Conservation (phyloP, 2,329 filamentous ascomycete genomes). For the Hansfordia pulvinata region DNA sequence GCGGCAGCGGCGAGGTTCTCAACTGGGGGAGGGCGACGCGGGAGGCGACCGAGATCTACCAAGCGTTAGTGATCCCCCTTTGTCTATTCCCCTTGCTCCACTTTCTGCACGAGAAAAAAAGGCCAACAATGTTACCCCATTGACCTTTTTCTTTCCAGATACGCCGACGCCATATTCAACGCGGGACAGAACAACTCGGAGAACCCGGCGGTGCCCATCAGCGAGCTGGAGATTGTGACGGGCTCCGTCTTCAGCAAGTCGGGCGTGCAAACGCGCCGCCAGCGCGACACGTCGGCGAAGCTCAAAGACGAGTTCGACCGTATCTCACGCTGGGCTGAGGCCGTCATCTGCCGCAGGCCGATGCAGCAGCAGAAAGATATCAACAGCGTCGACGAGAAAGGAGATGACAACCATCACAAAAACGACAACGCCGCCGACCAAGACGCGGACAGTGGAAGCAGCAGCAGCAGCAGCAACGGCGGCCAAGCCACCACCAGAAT, state of each 20-base stretch:
- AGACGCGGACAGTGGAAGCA: neutral
- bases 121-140: too few relatives aligned
- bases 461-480: too few relatives aligned
- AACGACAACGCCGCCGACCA: conserved; percentile 3
- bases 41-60: conserved; percentile 28
- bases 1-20: too few relatives aligned
- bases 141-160: too few relatives aligned
- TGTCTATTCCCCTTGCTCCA: neutral
- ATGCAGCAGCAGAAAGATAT: conserved; percentile 15
- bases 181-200: conserved; percentile 30
- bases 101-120: too few relatives aligned
- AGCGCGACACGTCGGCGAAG: conserved; percentile 36
- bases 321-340: conserved; percentile 25
- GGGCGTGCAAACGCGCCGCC: conserved; percentile 32
- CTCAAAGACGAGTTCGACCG: conserved; percentile 37
- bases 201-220: conserved; percentile 26
- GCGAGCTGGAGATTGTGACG: conserved; percentile 40
- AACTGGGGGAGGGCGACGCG: conserved; percentile 19
- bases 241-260: conserved; percentile 39
- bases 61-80: conserved; percentile 23
- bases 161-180: conserved; percentile 27
- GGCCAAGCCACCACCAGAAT: too few relatives aligned
- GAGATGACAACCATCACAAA: conserved; percentile 3
- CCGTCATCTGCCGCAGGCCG: too few relatives aligned
- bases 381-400: conserved; percentile 3